phyloP scores from a whole-genome alignment of 768 basidiomycete genomes.

The Trametes meyenii region DNA sequence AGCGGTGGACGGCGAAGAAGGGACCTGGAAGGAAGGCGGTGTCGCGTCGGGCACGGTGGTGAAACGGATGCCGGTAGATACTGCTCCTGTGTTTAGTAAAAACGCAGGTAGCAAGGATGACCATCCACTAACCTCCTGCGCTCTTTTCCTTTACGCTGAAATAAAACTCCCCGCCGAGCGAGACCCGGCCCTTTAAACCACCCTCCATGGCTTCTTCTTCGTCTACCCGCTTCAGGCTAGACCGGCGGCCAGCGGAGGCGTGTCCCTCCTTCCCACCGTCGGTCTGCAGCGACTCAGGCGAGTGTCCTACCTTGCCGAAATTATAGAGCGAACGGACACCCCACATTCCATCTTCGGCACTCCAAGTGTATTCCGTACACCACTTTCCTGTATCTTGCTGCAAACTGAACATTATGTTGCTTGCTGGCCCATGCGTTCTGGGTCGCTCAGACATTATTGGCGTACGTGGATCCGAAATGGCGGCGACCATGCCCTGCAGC shows the following conservation, averaged over 20 bases:
- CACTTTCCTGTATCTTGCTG: conserved; percentile 93
- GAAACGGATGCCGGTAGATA: conserved; percentile 93
- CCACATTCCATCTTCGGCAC: conserved; percentile 93
- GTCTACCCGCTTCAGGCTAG: conserved; percentile 71
- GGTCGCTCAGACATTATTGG: conserved; percentile 44
- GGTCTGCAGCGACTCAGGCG: conserved; percentile 40
- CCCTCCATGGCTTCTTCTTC: conserved; percentile 94
- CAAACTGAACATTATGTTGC: conserved; percentile 79
- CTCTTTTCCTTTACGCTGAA: conserved; percentile 92
- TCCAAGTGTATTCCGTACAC: conserved; percentile 94
- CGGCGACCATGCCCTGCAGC: conserved; percentile 79
- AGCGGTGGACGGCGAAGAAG: conserved; percentile 37
- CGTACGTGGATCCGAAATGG: conserved; percentile 80
- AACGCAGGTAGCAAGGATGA: too few species aligned
- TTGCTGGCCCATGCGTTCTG: conserved; percentile 46
- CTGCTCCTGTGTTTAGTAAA: conserved; percentile 40
- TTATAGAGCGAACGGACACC: conserved; percentile 89
- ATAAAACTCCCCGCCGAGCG: conserved; percentile 92
- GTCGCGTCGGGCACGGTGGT: conserved; percentile 86
- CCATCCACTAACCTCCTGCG: conserved; percentile 65
- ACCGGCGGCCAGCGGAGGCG: conserved; percentile 14
- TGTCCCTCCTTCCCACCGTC: conserved; percentile 29
- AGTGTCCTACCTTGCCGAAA: conserved; percentile 70
- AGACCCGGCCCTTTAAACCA: conserved; percentile 87
- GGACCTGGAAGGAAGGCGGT: conserved; percentile 61